Evolutionary conservation across 2,329 filamentous ascomycete genomes (phyloP).

Genomic region (Chaetomium globosum): DNA sequence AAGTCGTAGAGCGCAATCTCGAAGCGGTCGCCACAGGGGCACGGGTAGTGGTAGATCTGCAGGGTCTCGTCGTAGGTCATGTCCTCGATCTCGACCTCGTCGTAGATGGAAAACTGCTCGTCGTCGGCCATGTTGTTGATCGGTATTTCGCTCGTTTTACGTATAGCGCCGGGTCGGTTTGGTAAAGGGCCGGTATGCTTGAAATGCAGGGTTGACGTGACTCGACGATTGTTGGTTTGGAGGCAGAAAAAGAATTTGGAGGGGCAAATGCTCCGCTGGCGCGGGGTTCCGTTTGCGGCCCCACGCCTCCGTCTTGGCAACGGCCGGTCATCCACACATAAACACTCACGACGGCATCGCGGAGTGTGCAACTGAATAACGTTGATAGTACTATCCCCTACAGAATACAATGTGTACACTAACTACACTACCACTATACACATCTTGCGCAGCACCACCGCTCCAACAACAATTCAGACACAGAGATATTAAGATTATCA

Average conservation of each 20-base stretch:
- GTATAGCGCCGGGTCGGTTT: neutral
- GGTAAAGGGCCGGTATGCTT: neutral
- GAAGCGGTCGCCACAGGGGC: slow-evolving; percentile 95
- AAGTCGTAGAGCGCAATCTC: slow-evolving; percentile 85
- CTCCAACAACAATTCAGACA: neutral
- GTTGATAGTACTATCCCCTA: slow-evolving; percentile 4
- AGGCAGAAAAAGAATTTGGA: slow-evolving; percentile 17
- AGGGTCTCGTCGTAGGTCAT: slow-evolving; percentile 85
- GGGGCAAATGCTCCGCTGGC: slow-evolving; percentile 28
- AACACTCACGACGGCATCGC: neutral
- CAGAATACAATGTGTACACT: slow-evolving; percentile 15
- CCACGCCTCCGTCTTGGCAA: slow-evolving; percentile 9
- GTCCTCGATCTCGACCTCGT: slow-evolving; percentile 98
- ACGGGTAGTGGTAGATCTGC: slow-evolving; percentile 93
- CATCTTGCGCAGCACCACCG: neutral
- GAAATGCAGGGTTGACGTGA: neutral
- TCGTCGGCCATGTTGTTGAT: slow-evolving; percentile 60
- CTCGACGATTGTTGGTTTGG: neutral
- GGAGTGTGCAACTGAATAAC: neutral
- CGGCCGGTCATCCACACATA: neutral
- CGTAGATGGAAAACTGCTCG: slow-evolving; percentile 73
- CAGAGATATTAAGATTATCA: slow-evolving; percentile 16
- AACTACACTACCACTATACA: slow-evolving; percentile 21
- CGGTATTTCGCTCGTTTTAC: neutral
- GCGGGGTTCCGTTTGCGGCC: slow-evolving; percentile 9